Conservation (phyloP, 306 rosid genomes). For the Corylus avellana region DNA sequence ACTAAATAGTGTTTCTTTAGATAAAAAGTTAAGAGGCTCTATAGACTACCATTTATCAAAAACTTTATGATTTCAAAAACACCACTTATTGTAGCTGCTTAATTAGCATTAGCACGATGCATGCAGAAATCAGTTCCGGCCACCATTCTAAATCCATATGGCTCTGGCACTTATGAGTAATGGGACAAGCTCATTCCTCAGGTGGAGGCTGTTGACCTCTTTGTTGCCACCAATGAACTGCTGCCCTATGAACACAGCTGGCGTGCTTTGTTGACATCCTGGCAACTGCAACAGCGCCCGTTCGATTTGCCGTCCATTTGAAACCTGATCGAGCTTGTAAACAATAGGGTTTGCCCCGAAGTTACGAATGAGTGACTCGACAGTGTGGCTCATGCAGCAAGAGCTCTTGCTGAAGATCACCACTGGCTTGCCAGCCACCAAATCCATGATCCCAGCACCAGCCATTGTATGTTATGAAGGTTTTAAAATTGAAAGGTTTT, state of each 20-base stretch:
- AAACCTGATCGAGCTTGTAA: conserved; percentile 69
- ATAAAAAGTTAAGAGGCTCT: too few species aligned
- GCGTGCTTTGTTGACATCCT: conserved; percentile 65
- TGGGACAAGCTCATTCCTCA: conserved; percentile 58
- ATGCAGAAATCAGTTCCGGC: neutral
- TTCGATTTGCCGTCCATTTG: conserved; percentile 60
- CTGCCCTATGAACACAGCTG: conserved; percentile 72
- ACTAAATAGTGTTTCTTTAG: too few species aligned
- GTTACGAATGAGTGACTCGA: conserved; percentile 54
- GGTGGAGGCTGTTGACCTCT: conserved; percentile 62
- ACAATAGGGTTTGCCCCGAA: conserved; percentile 72
- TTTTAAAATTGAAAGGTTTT: neutral
- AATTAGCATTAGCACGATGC: neutral
- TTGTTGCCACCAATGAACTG: conserved; percentile 61
- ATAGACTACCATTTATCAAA: too few species aligned
- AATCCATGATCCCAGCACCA: conserved; percentile 24
- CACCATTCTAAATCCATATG: conserved; percentile 57
- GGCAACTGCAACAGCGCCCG: conserved; percentile 46
- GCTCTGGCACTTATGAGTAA: conserved; percentile 64
- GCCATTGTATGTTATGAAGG: conserved; percentile 27
- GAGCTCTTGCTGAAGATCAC: conserved; percentile 82
- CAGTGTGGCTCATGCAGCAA: conserved; percentile 65
- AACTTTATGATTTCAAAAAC: too few species aligned
- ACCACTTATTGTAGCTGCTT: conserved; percentile 23
- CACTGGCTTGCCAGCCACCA: conserved; percentile 70